These are phyloP conservation scores for Penicillium sumatraense DNA, from an alignment of 2,329 filamentous ascomycete species.

Conservation along the genomic window DNA sequence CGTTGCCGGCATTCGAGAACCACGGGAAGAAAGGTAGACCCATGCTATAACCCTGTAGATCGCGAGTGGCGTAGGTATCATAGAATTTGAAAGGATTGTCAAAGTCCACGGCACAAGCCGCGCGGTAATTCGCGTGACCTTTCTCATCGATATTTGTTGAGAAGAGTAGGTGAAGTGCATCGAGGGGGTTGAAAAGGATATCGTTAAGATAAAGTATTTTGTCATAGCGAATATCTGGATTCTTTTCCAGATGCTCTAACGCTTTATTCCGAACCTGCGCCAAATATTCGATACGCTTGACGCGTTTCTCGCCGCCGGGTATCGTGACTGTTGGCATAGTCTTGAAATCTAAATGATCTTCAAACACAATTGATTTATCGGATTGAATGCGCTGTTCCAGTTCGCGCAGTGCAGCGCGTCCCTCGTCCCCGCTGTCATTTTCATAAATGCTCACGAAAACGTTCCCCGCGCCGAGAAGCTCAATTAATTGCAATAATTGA, in stretches of 20 bases:
- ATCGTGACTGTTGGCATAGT: conserved; percentile 64
- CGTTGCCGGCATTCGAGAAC: conserved; percentile 61
- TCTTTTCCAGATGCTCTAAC: conserved; percentile 63
- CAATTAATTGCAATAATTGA: conserved; percentile 64
- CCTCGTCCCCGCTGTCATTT: conserved; percentile 66
- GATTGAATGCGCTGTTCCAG: conserved; percentile 58
- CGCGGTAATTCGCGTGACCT: conserved; percentile 65
- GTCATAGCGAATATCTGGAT: conserved; percentile 53
- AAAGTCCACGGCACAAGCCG: conserved; percentile 77
- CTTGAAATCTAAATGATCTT: conserved; percentile 62
- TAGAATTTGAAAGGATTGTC: conserved; percentile 76
- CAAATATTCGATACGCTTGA: conserved; percentile 75
- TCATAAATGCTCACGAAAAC: conserved; percentile 76
- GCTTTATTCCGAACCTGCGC: conserved; percentile 75
- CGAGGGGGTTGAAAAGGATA: conserved; percentile 64
- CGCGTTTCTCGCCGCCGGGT: conserved; percentile 64
- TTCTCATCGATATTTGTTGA: conserved; percentile 60
- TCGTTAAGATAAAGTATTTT: conserved; percentile 70
- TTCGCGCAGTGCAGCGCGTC: conserved; percentile 57
- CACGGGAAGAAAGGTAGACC: conserved; percentile 75
- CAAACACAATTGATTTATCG: conserved; percentile 61
- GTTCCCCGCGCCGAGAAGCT: conserved; percentile 69
- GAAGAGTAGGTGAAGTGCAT: conserved; percentile 65
- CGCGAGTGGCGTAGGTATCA: conserved; percentile 75
- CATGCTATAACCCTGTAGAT: conserved; percentile 69